These are phyloP conservation scores for Lepidium aucheri DNA, from an alignment of 345 rosid species.

Conservation along the genomic window DNA sequence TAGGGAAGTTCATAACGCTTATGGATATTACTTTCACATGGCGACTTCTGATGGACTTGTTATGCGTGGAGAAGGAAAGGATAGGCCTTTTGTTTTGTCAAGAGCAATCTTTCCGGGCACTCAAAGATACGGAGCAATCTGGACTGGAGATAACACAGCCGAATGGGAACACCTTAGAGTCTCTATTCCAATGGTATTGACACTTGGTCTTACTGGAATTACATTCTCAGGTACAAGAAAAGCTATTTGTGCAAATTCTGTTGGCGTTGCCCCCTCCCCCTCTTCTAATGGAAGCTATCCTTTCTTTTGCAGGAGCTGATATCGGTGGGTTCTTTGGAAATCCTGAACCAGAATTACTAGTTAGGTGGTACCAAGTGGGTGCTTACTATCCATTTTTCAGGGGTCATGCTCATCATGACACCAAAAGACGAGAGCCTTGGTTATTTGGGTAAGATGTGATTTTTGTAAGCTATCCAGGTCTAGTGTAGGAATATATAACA, in stretches of 20 bases:
- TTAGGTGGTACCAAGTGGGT: slow-evolving; percentile 99
- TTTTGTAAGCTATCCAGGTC: background rate
- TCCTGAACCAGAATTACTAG: slow-evolving; percentile 82
- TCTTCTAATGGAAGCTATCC: background rate
- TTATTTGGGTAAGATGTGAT: slow-evolving; percentile 65
- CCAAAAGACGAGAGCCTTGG: slow-evolving; percentile 98
- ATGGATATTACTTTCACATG: slow-evolving; percentile 95
- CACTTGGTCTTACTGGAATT: slow-evolving; percentile 81
- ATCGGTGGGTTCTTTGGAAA: slow-evolving; percentile 97
- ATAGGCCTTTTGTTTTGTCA: slow-evolving; percentile 93
- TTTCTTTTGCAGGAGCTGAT: slow-evolving; percentile 69
- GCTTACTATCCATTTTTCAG: slow-evolving; percentile 98
- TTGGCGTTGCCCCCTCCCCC: background rate
- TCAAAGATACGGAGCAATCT: slow-evolving; percentile 92
- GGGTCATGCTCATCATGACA: slow-evolving; percentile 97
- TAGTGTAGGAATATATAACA: background rate
- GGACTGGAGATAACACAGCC: slow-evolving; percentile 98
- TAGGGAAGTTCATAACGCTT: slow-evolving; percentile 89
- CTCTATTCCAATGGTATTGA: slow-evolving; percentile 90
- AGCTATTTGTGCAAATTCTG: background rate
- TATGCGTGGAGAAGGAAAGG: slow-evolving; percentile 81
- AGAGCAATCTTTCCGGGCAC: slow-evolving; percentile 96
- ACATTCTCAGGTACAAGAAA: slow-evolving; percentile 63
- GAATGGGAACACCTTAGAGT: slow-evolving; percentile 97
- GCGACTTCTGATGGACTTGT: slow-evolving; percentile 94